Conservation (phyloP, 2,329 filamentous ascomycete genomes). For the Rasamsonia emersonii region DNA sequence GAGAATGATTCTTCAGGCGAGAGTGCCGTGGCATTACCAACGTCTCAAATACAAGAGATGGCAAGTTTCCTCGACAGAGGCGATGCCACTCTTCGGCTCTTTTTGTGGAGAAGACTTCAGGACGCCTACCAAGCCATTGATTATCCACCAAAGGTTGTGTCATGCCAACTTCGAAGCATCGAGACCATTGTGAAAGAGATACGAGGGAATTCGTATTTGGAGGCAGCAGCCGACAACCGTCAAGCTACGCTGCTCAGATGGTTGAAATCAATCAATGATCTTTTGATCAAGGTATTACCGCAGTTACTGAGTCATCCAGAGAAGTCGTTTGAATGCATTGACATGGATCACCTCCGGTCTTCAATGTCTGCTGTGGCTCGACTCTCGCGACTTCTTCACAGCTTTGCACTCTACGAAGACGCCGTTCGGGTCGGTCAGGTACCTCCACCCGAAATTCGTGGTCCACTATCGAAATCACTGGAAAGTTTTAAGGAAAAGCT, state of each 20-base stretch:
- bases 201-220: slow-evolving; percentile 48
- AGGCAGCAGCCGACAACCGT: slow-evolving; percentile 54
- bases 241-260: slow-evolving; percentile 63
- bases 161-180: slow-evolving; percentile 76
- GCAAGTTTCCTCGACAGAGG: slow-evolving; percentile 76
- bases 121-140: slow-evolving; percentile 80
- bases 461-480: slow-evolving; percentile 29
- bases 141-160: slow-evolving; percentile 80
- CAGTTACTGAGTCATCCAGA: slow-evolving; percentile 57
- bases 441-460: slow-evolving; percentile 51
- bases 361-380: slow-evolving; percentile 65
- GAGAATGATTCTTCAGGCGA: slow-evolving; percentile 8
- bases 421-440: slow-evolving; percentile 69
- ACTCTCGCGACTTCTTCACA: slow-evolving; percentile 66
- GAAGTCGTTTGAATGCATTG: slow-evolving; percentile 69
- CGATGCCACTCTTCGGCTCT: slow-evolving; percentile 72
- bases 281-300: slow-evolving; percentile 63
- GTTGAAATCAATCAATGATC: slow-evolving; percentile 69
- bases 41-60: slow-evolving; percentile 59
- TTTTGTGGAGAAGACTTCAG: slow-evolving; percentile 83
- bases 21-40: slow-evolving; percentile 36
- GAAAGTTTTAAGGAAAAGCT: slow-evolving; percentile 57
- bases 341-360: slow-evolving; percentile 65
- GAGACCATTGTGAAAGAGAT: slow-evolving; percentile 70
- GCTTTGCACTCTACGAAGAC: slow-evolving; percentile 75